Evolutionary conservation across 306 rosid species (phyloP).

Genomic region (Quercus gilva): DNA sequence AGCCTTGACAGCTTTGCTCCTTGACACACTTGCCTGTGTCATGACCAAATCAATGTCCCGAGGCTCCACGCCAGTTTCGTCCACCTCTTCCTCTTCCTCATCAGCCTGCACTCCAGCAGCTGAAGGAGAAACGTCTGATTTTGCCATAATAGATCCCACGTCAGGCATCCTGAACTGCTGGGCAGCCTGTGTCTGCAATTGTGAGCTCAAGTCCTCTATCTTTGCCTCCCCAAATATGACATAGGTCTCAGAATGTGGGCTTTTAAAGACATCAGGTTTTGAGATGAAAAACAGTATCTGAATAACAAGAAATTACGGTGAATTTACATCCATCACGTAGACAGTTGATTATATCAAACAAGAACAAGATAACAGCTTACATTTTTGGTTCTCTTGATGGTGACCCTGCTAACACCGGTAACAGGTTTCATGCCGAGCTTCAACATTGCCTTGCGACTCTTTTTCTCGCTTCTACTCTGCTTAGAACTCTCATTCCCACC

Average conservation of each 20-base stretch:
- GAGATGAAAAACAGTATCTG: slow-evolving; percentile 84
- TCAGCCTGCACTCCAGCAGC: slow-evolving; percentile 50
- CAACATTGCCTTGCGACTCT: slow-evolving; percentile 96
- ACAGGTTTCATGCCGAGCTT: slow-evolving; percentile 91
- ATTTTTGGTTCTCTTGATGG: slow-evolving; percentile 86
- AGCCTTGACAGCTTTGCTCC: slow-evolving; percentile 89
- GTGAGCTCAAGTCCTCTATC: slow-evolving; percentile 88
- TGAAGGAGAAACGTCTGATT: slow-evolving; percentile 48
- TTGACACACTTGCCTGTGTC: slow-evolving; percentile 91
- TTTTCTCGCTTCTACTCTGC: slow-evolving; percentile 98
- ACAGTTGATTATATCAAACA: not conserved
- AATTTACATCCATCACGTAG: not conserved
- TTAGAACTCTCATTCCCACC: slow-evolving; percentile 73
- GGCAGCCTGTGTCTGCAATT: slow-evolving; percentile 85
- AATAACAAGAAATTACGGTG: slow-evolving; percentile 8
- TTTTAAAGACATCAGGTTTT: slow-evolving; percentile 91
- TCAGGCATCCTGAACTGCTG: slow-evolving; percentile 93
- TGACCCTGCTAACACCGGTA: slow-evolving; percentile 84
- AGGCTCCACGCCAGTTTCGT: slow-evolving; percentile 69
- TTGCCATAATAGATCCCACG: slow-evolving; percentile 55
- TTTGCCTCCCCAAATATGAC: slow-evolving; percentile 86
- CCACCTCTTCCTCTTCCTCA: slow-evolving; percentile 73
- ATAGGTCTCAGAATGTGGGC: slow-evolving; percentile 81
- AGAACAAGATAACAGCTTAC: slow-evolving; percentile 25
- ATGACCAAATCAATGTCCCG: slow-evolving; percentile 85